Conservation (phyloP, 208 protist species). For the Phytomonas francai region DNA sequence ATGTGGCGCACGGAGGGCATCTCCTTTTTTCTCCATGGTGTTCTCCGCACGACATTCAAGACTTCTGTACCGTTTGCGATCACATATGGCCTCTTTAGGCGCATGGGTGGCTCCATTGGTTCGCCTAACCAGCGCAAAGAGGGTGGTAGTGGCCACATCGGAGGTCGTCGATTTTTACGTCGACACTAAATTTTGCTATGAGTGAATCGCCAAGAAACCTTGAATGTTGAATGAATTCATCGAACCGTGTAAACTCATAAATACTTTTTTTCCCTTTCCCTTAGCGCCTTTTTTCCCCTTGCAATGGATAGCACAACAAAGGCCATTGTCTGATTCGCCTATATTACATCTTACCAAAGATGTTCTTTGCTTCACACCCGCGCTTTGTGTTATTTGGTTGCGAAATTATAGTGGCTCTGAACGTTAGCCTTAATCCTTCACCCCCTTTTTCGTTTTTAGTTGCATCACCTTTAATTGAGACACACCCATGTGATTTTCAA, state of each 20-base stretch:
- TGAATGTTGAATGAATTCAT: neutral
- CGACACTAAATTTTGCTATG: slow-evolving; percentile 9
- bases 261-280: slow-evolving; percentile 6
- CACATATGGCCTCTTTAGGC: slow-evolving; percentile 64
- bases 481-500: slow-evolving; percentile 1
- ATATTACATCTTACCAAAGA: neutral
- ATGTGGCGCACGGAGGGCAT: slow-evolving; percentile 53
- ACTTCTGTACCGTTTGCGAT: slow-evolving; percentile 80
- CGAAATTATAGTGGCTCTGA: neutral
- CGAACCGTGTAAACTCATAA: neutral
- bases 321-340: neutral
- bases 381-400: neutral
- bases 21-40: slow-evolving; percentile 74
- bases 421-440: neutral
- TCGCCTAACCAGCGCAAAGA: slow-evolving; percentile 18
- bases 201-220: neutral
- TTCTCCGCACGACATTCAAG: slow-evolving; percentile 74
- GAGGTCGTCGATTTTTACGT: slow-evolving; percentile 31
- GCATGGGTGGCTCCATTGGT: slow-evolving; percentile 65
- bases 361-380: neutral
- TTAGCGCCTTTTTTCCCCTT: neutral
- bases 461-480: neutral
- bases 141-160: slow-evolving; percentile 17
- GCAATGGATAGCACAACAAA: neutral
- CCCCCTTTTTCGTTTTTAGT: neutral